Conservation (phyloP, 768 basidiomycete species). For the Kwoniella botswanensis region DNA sequence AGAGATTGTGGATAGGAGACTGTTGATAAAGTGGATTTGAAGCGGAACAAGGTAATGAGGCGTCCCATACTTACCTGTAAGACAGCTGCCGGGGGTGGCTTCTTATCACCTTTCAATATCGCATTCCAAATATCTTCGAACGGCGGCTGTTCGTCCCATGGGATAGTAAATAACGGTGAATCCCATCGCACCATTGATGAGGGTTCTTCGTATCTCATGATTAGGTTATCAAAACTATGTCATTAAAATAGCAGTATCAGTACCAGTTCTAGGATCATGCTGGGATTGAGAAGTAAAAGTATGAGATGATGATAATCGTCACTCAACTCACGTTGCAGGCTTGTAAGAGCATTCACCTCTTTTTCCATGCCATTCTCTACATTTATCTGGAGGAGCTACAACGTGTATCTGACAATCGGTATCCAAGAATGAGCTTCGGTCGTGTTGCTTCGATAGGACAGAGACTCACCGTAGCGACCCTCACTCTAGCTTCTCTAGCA, state of each 20-base stretch:
- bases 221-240: conserved; percentile 77
- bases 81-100: conserved; percentile 85
- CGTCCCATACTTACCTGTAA: conserved; percentile 64
- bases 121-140: conserved; percentile 76
- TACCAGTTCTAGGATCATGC: not conserved
- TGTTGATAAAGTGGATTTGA: too few species aligned
- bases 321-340: conserved; percentile 70
- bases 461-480: conserved; percentile 79
- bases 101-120: conserved; percentile 76
- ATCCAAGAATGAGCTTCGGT: not conserved
- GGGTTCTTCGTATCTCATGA: conserved; percentile 91
- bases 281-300: not conserved
- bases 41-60: not conserved
- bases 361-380: conserved; percentile 73
- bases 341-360: conserved; percentile 64
- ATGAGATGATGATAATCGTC: too few species aligned
- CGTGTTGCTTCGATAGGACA: not conserved
- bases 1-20: too few species aligned
- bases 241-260: conserved; percentile 2
- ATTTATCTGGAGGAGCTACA: conserved; percentile 67
- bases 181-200: conserved; percentile 99
- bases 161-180: conserved; percentile 85
- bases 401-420: conserved; percentile 58
- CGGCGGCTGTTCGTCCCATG: conserved; percentile 70
- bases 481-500: conserved; percentile 80